Evolutionary conservation across 2,329 filamentous ascomycete species (phyloP).

Genomic region (Chaetomium sp.): DNA sequence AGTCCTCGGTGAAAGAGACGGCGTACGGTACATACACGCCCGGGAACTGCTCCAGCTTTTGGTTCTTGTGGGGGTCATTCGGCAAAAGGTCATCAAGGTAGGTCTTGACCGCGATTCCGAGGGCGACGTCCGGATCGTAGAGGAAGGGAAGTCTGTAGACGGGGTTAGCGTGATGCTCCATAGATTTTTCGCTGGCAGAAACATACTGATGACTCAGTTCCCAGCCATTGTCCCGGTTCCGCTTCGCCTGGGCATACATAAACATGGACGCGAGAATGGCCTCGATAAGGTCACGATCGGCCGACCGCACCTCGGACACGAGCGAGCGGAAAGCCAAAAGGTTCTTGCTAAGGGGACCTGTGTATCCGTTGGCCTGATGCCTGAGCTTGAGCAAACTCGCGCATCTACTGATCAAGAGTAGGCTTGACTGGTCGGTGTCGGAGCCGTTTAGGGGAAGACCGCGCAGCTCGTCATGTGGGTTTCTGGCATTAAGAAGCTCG

Average conservation of each 20-base stretch:
- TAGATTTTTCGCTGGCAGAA: conserved; percentile 12
- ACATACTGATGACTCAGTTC: conserved; percentile 73
- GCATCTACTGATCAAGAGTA: conserved; percentile 82
- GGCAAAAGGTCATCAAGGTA: conserved; percentile 65
- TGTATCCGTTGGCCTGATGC: conserved; percentile 87
- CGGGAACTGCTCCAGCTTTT: conserved; percentile 55
- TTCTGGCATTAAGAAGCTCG: conserved; percentile 72
- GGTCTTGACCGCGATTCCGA: conserved; percentile 79
- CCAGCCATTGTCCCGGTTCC: conserved; percentile 66
- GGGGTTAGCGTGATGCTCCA: conserved; percentile 20
- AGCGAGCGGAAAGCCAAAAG: conserved; percentile 85
- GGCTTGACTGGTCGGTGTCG: conserved; percentile 75
- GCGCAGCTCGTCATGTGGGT: conserved; percentile 57
- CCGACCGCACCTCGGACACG: conserved; percentile 74
- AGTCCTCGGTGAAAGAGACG: conserved; percentile 60
- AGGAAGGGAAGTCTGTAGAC: conserved; percentile 35
- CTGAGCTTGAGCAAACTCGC: conserved; percentile 80
- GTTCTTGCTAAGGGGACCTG: conserved; percentile 88
- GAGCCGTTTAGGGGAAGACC: conserved; percentile 58
- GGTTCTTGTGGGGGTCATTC: conserved; percentile 49
- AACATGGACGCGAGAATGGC: conserved; percentile 79
- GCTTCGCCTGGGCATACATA: conserved; percentile 74
- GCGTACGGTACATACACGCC: conserved; percentile 60
- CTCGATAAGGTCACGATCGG: conserved; percentile 81
- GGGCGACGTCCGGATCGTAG: conserved; percentile 66